Evolutionary conservation across 2,329 filamentous ascomycete genomes (phyloP), one percentile per base, ranked within the genome.

Genomic region (Setomelanomma holmii): DNA sequence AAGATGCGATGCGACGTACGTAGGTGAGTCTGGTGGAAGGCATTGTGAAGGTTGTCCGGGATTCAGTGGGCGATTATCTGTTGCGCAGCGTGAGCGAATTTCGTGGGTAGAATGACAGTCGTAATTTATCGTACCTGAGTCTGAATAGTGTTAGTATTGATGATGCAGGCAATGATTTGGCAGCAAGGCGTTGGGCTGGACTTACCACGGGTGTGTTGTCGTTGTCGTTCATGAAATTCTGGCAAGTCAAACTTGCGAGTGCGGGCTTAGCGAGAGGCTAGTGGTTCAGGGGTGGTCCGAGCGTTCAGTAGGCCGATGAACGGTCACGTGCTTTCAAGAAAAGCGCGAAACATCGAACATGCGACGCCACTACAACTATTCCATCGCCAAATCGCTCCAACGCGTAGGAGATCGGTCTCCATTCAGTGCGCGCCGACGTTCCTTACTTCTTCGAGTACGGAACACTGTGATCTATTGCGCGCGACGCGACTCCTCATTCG

Each of bases 21-120:
- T 83, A 84, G 70, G 81, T 83, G 67, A 84, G 76, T 77, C 82
- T 79, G 66, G 77, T 78, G 73, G 74, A 78, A 64, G 79, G 74
- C 82, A 84, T 84, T 73, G 70, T 79, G 75, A 69, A 74, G 71
- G 72, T 68, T 71, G 63, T 74, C 65, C 66, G 63, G 57, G 61
- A 63, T 55, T 73, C 66, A 70, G 66, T 67, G 68, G 60, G 55
- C 54, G 56, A 57, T 57, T 62, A 60, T 70, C 66, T 68, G 66
- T 55, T 45, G 57, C 23, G 43, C 33, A 20, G 39, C 57, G 68
- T 72, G 56, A 73, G 68, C 62, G 58, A 40, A 55, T 53, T 53
- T 58, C 55, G 51, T 45, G 19, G 43, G 16, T 24, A 36, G 36
- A 17, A 27, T 34, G 17, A 11, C 39, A 41, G 51, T 41, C 39